A percentile compares a stretch with the other conserved stretches of the same genome.
Evolutionary conservation across 495 filamentous ascomycete genomes (phyloP).

Genomic region (Neurospora sp.): DNA sequence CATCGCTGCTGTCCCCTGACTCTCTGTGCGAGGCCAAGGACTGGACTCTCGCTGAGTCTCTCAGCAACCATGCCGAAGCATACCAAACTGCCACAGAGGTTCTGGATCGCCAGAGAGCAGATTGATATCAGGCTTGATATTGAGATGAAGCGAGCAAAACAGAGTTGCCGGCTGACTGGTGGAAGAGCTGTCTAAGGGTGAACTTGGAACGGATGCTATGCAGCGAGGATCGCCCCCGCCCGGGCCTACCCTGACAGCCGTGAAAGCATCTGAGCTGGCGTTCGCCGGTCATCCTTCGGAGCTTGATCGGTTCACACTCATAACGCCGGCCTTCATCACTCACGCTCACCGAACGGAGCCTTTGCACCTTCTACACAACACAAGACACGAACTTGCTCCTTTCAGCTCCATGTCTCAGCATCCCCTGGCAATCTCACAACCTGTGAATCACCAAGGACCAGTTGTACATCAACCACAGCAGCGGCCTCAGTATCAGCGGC

Average conservation of each 20-base stretch:
- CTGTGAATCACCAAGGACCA: not conserved
- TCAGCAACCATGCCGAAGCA: slow-evolving; percentile 18
- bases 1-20: not conserved
- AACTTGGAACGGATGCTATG: too few relatives aligned
- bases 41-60: slow-evolving; percentile 18
- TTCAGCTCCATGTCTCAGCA: not conserved
- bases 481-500: not conserved
- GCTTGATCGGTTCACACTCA: not conserved
- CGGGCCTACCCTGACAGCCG: slow-evolving; percentile 9
- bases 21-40: not conserved
- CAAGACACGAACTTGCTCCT: not conserved
- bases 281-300: not conserved
- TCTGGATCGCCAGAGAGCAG: slow-evolving; percentile 14
- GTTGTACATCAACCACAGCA: not conserved
- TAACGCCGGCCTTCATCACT: not conserved
- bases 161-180: too few relatives aligned
- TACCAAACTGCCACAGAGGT: slow-evolving; percentile 12
- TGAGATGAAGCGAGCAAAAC: too few relatives aligned
- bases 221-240: slow-evolving; percentile 4
- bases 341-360: not conserved
- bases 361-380: not conserved
- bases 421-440: not conserved
- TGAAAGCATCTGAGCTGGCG: slow-evolving; percentile 8
- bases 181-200: too few relatives aligned
- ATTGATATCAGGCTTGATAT: not conserved